Evolutionary conservation across 768 basidiomycete genomes (phyloP).

Genomic region (Termitomyces sp.): DNA sequence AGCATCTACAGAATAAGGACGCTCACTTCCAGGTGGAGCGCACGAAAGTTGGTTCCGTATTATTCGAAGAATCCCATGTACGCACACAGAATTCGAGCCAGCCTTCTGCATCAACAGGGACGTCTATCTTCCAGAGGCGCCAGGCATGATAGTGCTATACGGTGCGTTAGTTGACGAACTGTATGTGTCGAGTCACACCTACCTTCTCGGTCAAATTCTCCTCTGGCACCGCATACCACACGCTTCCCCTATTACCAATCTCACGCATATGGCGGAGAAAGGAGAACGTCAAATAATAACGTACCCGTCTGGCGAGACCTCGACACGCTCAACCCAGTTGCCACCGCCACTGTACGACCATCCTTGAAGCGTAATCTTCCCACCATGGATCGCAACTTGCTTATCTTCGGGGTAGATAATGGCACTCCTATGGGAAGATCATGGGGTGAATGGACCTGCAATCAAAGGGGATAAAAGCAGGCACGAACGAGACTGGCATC

Average conservation of each 20-base stretch:
- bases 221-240: constrained; percentile 42
- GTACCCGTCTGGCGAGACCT: constrained; percentile 44
- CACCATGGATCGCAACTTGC: constrained; percentile 41
- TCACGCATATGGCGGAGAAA: neutral
- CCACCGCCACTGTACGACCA: constrained; percentile 43
- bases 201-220: constrained; percentile 47
- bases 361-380: constrained; percentile 35
- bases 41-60: constrained; percentile 50
- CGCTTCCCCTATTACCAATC: constrained; percentile 30
- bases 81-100: constrained; percentile 53
- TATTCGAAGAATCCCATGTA: constrained; percentile 53
- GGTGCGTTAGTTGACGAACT: neutral
- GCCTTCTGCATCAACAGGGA: constrained; percentile 49
- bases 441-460: neutral
- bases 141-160: constrained; percentile 47
- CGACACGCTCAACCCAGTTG: constrained; percentile 53
- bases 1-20: neutral
- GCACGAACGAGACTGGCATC: constrained; percentile 51
- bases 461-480: neutral
- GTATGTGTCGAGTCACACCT: neutral
- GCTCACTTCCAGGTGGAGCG: constrained; percentile 51
- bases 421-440: constrained; percentile 31
- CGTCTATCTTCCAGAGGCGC: constrained; percentile 45
- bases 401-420: constrained; percentile 40
- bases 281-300: constrained; percentile 4